Evolutionary conservation across 257 asterid genomes (phyloP).

Genomic region (Lantana camara): DNA sequence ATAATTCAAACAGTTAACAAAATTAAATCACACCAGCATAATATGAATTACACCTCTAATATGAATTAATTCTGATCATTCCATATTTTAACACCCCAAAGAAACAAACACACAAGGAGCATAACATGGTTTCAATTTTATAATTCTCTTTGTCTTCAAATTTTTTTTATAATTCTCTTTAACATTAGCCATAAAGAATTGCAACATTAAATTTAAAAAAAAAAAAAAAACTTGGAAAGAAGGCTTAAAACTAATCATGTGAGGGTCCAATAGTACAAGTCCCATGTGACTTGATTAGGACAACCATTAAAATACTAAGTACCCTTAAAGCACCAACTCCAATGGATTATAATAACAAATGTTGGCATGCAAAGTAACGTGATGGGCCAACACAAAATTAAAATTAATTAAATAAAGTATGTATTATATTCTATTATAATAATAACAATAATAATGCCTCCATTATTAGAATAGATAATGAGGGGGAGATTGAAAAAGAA

Average conservation of each 20-base stretch:
- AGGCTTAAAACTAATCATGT: slow-evolving; percentile 47
- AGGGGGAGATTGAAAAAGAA: no score
- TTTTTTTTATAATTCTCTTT: neutral
- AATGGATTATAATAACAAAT: slow-evolving; percentile 49
- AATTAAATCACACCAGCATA: no score
- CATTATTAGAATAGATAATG: slow-evolving; percentile 25
- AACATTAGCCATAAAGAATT: slow-evolving; percentile 19
- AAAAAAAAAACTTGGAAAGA: slow-evolving; percentile 34
- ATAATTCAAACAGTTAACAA: no score
- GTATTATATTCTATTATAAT: slow-evolving; percentile 14
- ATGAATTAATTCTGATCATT: no score
- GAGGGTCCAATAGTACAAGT: slow-evolving; percentile 61
- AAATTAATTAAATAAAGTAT: slow-evolving; percentile 33
- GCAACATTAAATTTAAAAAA: slow-evolving; percentile 26
- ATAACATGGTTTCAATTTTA: slow-evolving; percentile 32
- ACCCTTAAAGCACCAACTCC: slow-evolving; percentile 56
- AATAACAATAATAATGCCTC: neutral
- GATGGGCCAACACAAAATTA: slow-evolving; percentile 38
- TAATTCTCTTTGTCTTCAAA: no score
- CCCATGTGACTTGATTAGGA: slow-evolving; percentile 93
- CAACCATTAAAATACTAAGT: slow-evolving; percentile 47
- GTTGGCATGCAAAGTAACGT: slow-evolving; percentile 67
- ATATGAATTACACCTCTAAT: no score
- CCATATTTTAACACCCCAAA: no score
- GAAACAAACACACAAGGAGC: neutral